These are phyloP conservation scores for Calonectria leucothoes DNA, from an alignment of 2,329 filamentous ascomycete species.

Conservation along the genomic window DNA sequence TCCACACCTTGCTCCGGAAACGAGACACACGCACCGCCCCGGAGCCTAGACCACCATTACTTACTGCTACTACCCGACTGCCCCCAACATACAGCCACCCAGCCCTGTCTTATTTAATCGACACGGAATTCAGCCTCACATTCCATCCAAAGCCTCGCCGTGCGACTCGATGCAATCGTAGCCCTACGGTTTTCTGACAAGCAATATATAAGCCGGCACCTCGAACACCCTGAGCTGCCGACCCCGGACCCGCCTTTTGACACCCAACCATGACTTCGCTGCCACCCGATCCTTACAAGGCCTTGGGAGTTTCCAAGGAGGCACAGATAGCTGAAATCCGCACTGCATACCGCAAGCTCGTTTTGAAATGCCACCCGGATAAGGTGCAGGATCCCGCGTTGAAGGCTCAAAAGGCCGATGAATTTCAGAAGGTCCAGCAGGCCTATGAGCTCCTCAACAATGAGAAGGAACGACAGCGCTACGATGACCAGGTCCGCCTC, in stretches of 20 bases:
- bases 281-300: slow-evolving; percentile 81
- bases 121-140: slow-evolving; percentile 39
- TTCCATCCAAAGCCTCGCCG: slow-evolving; percentile 34
- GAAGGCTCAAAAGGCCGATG: slow-evolving; percentile 82
- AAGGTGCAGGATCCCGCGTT: slow-evolving; percentile 83
- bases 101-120: slow-evolving; percentile 30
- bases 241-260: slow-evolving; percentile 20
- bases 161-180: slow-evolving; percentile 41
- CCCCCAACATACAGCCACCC: slow-evolving; percentile 38
- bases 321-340: slow-evolving; percentile 80
- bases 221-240: slow-evolving; percentile 19
- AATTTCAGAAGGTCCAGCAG: slow-evolving; percentile 93
- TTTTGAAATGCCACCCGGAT: slow-evolving; percentile 90
- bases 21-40: slow-evolving; percentile 43
- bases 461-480: slow-evolving; percentile 76
- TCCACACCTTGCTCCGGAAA: slow-evolving; percentile 39
- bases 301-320: slow-evolving; percentile 78
- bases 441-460: slow-evolving; percentile 93
- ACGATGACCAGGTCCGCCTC: slow-evolving; percentile 80
- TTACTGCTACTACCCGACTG: slow-evolving; percentile 24
- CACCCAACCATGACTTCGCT: slow-evolving; percentile 58
- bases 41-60: slow-evolving; percentile 42
- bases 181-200: slow-evolving; percentile 21
- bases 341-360: slow-evolving; percentile 84
- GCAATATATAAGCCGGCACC: slow-evolving; percentile 27